Conservation (phyloP, 257 asterid species). For the Primulina huaijiensis region DNA sequence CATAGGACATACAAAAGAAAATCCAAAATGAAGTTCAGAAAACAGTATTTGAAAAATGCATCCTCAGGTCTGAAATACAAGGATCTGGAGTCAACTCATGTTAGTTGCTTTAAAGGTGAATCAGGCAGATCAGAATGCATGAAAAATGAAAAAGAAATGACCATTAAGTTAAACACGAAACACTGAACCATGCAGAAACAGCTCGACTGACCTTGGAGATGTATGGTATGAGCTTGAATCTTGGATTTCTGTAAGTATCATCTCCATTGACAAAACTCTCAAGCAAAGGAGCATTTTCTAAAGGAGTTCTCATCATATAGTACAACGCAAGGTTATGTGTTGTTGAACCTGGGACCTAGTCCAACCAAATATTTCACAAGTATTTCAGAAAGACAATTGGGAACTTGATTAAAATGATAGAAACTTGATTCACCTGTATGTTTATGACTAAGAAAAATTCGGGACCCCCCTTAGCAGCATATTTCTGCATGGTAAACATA, state of each 20-base stretch:
- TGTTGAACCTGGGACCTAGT: slow-evolving; percentile 92
- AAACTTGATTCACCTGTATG: slow-evolving; percentile 64
- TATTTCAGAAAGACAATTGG: not conserved
- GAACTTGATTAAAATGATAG: slow-evolving; percentile 14
- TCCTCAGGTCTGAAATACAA: not conserved
- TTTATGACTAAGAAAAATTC: slow-evolving; percentile 90
- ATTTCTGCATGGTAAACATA: slow-evolving; percentile 54
- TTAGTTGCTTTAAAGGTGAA: slow-evolving; percentile 5
- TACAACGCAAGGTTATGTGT: slow-evolving; percentile 79
- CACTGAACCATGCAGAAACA: slow-evolving; percentile 15
- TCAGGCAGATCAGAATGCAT: slow-evolving; percentile 9
- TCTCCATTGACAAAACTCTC: slow-evolving; percentile 92
- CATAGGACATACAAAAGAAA: not conserved
- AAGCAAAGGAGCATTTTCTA: slow-evolving; percentile 83
- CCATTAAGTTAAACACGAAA: slow-evolving; percentile 10
- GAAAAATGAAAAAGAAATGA: slow-evolving; percentile 12
- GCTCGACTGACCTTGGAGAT: slow-evolving; percentile 69
- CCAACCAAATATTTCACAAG: slow-evolving; percentile 21
- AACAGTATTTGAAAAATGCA: too few species aligned
- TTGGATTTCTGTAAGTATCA: slow-evolving; percentile 87
- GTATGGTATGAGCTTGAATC: slow-evolving; percentile 99
- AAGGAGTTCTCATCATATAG: slow-evolving; percentile 87
- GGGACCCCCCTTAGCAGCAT: slow-evolving; percentile 86
- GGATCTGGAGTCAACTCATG: not conserved
- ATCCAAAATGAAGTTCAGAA: too few species aligned